A percentile compares a stretch with the other conserved stretches of the same genome.
Evolutionary conservation across 176 grass and related monocot genomes (phyloP).

Genomic region (Elaeis guineensis): DNA sequence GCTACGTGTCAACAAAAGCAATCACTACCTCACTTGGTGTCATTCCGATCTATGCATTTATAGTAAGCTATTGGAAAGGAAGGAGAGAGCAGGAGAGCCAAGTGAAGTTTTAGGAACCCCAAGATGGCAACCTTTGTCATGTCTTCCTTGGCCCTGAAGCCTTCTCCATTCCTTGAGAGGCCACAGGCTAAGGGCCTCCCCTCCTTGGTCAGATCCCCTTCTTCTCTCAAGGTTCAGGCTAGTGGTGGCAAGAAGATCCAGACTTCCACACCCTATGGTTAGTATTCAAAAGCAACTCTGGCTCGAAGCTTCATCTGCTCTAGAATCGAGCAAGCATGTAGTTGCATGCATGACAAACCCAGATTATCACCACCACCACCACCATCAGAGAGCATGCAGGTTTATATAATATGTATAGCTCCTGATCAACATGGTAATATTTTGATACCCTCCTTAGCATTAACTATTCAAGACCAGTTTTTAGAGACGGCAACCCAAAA

Average conservation of each 20-base stretch:
- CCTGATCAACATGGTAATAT: too few relatives aligned
- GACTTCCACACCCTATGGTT: constrained; percentile 55
- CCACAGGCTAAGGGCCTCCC: constrained; percentile 37
- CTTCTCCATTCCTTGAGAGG: constrained; percentile 13
- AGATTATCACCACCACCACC: too few relatives aligned
- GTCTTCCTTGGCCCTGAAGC: constrained; percentile 22
- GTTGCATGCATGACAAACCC: too few relatives aligned
- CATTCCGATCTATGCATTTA: neutral
- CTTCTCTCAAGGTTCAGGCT: constrained; percentile 37
- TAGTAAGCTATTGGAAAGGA: neutral
- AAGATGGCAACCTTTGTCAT: constrained; percentile 14
- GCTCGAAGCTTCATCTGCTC: too few relatives aligned
- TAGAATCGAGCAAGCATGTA: too few relatives aligned
- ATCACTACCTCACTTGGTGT: neutral
- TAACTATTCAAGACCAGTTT: too few relatives aligned
- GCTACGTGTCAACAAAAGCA: neutral
- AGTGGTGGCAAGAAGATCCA: constrained; percentile 70
- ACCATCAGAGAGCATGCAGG: too few relatives aligned
- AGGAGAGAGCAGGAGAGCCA: neutral
- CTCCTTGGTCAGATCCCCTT: constrained; percentile 31
- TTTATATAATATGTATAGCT: too few relatives aligned
- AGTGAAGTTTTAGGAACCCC: too few relatives aligned
- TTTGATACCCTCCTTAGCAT: too few relatives aligned
- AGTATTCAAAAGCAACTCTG: neutral
- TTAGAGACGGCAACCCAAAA: too few relatives aligned